A percentile compares a stretch with the other conserved stretches of the same genome.
Evolutionary conservation across 139 green algal genomes (phyloP).

Genomic region (Picochlorum sp.): DNA sequence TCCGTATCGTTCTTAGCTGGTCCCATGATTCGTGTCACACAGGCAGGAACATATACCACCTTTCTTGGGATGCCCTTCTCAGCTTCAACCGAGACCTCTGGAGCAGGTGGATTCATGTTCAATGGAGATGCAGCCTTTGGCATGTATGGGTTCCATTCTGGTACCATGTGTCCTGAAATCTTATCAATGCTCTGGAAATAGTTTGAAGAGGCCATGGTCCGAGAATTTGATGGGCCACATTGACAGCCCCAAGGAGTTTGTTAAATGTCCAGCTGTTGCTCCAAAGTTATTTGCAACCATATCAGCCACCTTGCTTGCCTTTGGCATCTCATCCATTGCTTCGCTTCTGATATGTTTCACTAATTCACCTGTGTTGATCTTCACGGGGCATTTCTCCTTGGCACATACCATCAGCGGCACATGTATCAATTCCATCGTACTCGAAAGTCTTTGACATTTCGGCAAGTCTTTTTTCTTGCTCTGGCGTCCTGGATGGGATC

Average conservation of each 20-base stretch:
- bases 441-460: conserved; percentile 58
- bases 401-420: conserved; percentile 89
- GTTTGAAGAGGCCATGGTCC: conserved; percentile 59
- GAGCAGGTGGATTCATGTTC: conserved; percentile 31
- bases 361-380: conserved; percentile 91
- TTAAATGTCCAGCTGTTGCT: conserved; percentile 55
- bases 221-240: conserved; percentile 65
- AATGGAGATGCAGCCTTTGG: conserved; percentile 55
- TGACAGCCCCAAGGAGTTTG: conserved; percentile 68
- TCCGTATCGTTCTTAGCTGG: conserved; percentile 59
- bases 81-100: neutral
- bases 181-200: conserved; percentile 61
- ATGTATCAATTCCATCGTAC: conserved; percentile 83
- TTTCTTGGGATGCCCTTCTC: conserved; percentile 32
- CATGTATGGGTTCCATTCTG: conserved; percentile 93
- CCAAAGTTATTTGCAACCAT: conserved; percentile 74
- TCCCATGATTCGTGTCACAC: conserved; percentile 94
- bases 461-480: conserved; percentile 54
- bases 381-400: conserved; percentile 97
- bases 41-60: conserved; percentile 89
- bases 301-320: conserved; percentile 12
- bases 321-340: conserved; percentile 40
- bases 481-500: conserved; percentile 26
- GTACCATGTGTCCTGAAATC: conserved; percentile 59
- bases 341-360: conserved; percentile 73